These are phyloP conservation scores for Odontarrhena argentea DNA, from an alignment of 345 rosid genomes.

Conservation along the genomic window DNA sequence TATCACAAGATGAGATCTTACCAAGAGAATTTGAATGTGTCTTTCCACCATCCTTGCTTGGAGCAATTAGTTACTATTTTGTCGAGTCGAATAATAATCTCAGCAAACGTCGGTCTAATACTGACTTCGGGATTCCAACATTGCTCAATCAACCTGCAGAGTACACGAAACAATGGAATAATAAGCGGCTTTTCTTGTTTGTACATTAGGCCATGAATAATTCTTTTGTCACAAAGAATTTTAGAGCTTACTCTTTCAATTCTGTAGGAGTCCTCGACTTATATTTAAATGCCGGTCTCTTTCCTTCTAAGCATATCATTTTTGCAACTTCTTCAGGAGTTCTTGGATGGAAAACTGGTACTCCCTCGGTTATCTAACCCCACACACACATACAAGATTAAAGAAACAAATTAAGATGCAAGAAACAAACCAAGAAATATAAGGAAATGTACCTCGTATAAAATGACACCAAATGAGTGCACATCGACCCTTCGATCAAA, in stretches of 20 bases:
- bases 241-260: constrained; percentile 69
- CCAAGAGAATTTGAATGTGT: constrained; percentile 92
- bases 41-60: constrained; percentile 92
- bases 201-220: not conserved
- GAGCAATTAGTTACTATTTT: constrained; percentile 65
- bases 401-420: not conserved
- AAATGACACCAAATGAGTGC: constrained; percentile 77
- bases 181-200: not conserved
- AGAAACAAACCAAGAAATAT: not conserved
- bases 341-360: constrained; percentile 66
- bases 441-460: constrained; percentile 68
- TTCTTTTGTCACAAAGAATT: not conserved
- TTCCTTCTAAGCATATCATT: constrained; percentile 71
- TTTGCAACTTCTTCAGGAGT: constrained; percentile 65
- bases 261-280: constrained; percentile 72
- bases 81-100: constrained; percentile 77
- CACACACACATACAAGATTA: constrained; percentile 18
- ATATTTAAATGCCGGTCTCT: constrained; percentile 67
- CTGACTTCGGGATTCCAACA: constrained; percentile 72
- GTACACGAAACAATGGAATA: not conserved
- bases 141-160: constrained; percentile 76
- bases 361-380: constrained; percentile 82
- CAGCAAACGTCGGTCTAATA: constrained; percentile 74
- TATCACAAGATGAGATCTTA: constrained; percentile 38
- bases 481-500: constrained; percentile 75